A percentile compares a stretch with the other conserved stretches of the same genome.
Evolutionary conservation across 2,329 filamentous ascomycete species (phyloP).

Genomic region (Botrytis porri): DNA sequence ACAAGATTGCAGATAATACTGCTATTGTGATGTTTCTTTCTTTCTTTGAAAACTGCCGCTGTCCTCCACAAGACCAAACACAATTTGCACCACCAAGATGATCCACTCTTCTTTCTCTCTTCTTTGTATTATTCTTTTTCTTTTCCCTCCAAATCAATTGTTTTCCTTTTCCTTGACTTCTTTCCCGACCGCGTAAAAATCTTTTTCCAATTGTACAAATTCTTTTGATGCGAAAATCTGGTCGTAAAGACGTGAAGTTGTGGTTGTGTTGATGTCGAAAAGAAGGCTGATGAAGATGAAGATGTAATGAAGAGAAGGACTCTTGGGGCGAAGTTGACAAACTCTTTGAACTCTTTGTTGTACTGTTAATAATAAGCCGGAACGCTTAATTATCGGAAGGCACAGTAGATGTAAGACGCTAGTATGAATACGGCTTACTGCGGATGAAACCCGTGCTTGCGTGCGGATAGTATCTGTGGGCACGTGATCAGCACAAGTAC

Average conservation of each 20-base stretch:
- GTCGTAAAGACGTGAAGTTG: neutral
- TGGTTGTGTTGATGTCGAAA: neutral
- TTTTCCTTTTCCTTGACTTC: constrained; percentile 5
- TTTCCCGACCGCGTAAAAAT: neutral
- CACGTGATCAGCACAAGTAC: neutral
- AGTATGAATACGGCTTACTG: neutral
- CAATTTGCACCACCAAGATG: constrained; percentile 14
- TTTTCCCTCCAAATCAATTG: constrained; percentile 16
- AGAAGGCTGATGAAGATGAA: constrained; percentile 5
- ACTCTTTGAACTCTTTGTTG: constrained; percentile 12
- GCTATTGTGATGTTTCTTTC: constrained; percentile 32
- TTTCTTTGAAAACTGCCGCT: constrained; percentile 28
- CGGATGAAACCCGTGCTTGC: too few relatives aligned
- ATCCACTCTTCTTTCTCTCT: constrained; percentile 16
- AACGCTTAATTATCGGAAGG: neutral
- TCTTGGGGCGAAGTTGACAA: constrained; percentile 14
- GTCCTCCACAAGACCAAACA: constrained; percentile 20
- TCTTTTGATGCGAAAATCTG: neutral
- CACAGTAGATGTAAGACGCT: neutral
- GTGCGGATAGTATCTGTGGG: too few relatives aligned
- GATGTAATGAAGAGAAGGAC: constrained; percentile 3
- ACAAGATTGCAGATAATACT: constrained; percentile 38
- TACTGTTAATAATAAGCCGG: neutral
- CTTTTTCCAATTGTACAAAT: neutral
- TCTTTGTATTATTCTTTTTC: constrained; percentile 15